Evolutionary conservation across 202 grass and related monocot genomes (phyloP).

Genomic region (Bolboschoenoplectus hybrid): DNA sequence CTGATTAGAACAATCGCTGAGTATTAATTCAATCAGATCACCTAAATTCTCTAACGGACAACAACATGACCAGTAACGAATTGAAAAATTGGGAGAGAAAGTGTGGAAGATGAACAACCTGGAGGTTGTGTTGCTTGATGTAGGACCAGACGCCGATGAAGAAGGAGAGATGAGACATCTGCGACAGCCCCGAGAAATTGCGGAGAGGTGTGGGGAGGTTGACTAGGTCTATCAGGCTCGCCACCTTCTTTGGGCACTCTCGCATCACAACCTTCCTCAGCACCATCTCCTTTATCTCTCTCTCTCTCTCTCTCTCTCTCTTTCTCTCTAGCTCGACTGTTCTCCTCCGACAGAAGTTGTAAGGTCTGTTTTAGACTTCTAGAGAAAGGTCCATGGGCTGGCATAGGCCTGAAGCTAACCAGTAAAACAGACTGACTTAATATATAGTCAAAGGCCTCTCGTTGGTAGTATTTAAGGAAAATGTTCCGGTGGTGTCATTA

Average conservation of each 20-base stretch:
- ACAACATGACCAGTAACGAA: background rate
- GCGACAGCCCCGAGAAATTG: slow-evolving; percentile 69
- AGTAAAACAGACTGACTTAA: too few relatives aligned
- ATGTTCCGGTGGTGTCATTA: too few relatives aligned
- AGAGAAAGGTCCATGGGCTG: background rate
- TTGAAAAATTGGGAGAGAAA: background rate
- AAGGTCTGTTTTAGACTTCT: too few relatives aligned
- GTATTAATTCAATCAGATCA: background rate
- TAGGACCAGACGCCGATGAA: slow-evolving; percentile 83
- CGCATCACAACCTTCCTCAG: slow-evolving; percentile 8
- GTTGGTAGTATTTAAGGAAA: too few relatives aligned
- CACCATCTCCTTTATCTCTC: slow-evolving; percentile 20
- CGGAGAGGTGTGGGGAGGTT: slow-evolving; percentile 71
- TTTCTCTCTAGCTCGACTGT: background rate
- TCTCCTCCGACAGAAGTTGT: background rate
- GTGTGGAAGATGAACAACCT: slow-evolving; percentile 41
- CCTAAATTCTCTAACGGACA: background rate
- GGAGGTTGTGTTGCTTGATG: slow-evolving; percentile 84
- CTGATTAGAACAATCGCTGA: background rate
- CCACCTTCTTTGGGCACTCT: slow-evolving; percentile 83
- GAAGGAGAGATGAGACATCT: slow-evolving; percentile 88
- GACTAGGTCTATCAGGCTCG: slow-evolving; percentile 70
- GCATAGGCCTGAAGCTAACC: background rate
- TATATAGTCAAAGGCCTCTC: too few relatives aligned
- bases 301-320: background rate